phyloP scores from a whole-genome alignment of 225 moss, liverwort and hornwort genomes.

The Bryoerythrophyllum caledonicum region DNA sequence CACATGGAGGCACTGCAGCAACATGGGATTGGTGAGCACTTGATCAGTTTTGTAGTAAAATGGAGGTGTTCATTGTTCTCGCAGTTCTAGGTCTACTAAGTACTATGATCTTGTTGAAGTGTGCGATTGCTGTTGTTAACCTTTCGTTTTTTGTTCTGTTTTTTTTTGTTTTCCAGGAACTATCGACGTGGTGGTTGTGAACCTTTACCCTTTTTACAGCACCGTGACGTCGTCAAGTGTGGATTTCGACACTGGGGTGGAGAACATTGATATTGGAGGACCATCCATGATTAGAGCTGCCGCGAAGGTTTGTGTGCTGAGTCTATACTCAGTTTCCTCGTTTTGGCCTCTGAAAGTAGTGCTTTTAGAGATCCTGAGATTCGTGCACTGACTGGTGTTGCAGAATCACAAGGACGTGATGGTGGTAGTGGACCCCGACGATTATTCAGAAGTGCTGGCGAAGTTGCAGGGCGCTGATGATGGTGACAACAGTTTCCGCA shows the following conservation, averaged over 20 bases:
- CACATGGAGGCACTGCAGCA: constrained; percentile 89
- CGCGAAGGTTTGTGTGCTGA: constrained; percentile 70
- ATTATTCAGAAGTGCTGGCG: constrained; percentile 65
- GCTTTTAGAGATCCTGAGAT: background rate
- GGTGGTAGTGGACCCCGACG: constrained; percentile 92
- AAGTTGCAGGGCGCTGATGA: constrained; percentile 71
- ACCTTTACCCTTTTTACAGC: constrained; percentile 91
- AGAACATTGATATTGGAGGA: constrained; percentile 98
- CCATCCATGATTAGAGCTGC: constrained; percentile 97
- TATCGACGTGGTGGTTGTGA: constrained; percentile 95
- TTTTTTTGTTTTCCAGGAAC: constrained; percentile 55
- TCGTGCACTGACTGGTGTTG: constrained; percentile 26
- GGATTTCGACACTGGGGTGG: constrained; percentile 76
- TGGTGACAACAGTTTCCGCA: constrained; percentile 63
- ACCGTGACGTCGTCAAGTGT: constrained; percentile 73
- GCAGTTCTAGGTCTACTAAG: background rate
- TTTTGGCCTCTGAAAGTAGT: background rate
- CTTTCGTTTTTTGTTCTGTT: background rate
- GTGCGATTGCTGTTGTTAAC: constrained; percentile 8
- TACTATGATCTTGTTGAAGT: background rate
- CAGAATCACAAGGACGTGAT: constrained; percentile 98
- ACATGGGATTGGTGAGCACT: constrained; percentile 75
- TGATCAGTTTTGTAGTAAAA: background rate
- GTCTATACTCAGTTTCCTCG: background rate
- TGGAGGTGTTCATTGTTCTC: background rate